Percentiles rank a stretch among this genome's conserved stretches.
Conservation (phyloP, 176 grass and related monocot genomes). For the Raddia guianensis region DNA sequence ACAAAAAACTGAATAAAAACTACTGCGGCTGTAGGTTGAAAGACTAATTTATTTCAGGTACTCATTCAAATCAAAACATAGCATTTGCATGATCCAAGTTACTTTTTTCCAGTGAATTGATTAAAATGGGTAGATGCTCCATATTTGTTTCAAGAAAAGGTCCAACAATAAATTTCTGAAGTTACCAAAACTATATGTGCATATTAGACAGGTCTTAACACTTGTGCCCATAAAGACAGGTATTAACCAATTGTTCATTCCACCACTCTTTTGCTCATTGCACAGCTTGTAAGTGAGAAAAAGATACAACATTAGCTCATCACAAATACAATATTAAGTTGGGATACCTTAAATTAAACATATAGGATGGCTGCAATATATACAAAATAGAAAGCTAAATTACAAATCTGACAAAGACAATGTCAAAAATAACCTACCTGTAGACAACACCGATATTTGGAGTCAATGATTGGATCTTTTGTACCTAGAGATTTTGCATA, state of each 20-base stretch:
- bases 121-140: neutral
- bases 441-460: conserved; percentile 94
- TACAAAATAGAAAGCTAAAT: conserved; percentile 15
- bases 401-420: conserved; percentile 23
- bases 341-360: conserved; percentile 6
- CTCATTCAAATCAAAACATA: neutral
- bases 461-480: conserved; percentile 94
- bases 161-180: neutral
- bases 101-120: neutral
- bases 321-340: neutral
- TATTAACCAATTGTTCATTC: neutral
- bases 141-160: neutral
- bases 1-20: neutral
- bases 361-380: conserved; percentile 15
- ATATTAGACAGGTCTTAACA: neutral
- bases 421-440: conserved; percentile 69
- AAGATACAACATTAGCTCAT: neutral
- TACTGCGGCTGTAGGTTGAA: neutral
- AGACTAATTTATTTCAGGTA: neutral
- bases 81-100: neutral
- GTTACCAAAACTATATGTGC: neutral
- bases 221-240: neutral
- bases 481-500: conserved; percentile 60
- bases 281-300: neutral
- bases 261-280: neutral